Evolutionary conservation across 1,284 basidiomycete species (phyloP), one percentile per base, ranked within the genome.

Genomic region (Hypsizygus ulmarius): DNA sequence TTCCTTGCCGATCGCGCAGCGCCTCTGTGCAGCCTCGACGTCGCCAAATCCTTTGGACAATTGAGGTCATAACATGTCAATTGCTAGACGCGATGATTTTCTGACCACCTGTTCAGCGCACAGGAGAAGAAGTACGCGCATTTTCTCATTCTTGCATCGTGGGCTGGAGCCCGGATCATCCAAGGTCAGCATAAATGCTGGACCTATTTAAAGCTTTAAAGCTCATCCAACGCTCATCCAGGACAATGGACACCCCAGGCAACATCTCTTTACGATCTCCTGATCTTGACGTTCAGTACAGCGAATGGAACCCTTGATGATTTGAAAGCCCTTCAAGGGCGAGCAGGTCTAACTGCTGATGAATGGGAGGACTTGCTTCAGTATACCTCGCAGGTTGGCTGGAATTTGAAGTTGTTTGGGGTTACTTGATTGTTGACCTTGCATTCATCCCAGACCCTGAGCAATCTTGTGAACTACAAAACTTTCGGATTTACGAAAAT

Each of bases 401-500:
- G 3, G 7, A 4, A 4, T 9, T 37, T 39, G 5, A 32, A 35
- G 29, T 36, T 10, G 15, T 28, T 21, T 44, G 39, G 10, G 14
- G 11, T 39, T 27, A 39, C 29, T 40, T 5, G n/a, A 30, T 35
- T 41, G 19, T 43, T 18, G 27, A 52, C 14, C 28, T 33, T 15
- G 43, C 40, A 8, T 30, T n/a, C 32, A 38, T 14, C 19, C 12
- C 50, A 90, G 87, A 80, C 82, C 28, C 61, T 90, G 49, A 84
- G 82, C 64, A 92, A 92, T 59, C 70, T 91, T 29, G 82, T 81
- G 15, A 91, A 91, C 65, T 91, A 81, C 68, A 85, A 78, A 62
- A 79, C 77, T 2, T 93, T 93, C 55, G 90, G 90, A 0, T 88
- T 87, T 59, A 88, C 87, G 38, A 93, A 93, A 67, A 85, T 93